Percentiles rank a stretch among this genome's conserved stretches.
Evolutionary conservation across 306 rosid species (phyloP).

Genomic region (Fragaria nilgerrensis): DNA sequence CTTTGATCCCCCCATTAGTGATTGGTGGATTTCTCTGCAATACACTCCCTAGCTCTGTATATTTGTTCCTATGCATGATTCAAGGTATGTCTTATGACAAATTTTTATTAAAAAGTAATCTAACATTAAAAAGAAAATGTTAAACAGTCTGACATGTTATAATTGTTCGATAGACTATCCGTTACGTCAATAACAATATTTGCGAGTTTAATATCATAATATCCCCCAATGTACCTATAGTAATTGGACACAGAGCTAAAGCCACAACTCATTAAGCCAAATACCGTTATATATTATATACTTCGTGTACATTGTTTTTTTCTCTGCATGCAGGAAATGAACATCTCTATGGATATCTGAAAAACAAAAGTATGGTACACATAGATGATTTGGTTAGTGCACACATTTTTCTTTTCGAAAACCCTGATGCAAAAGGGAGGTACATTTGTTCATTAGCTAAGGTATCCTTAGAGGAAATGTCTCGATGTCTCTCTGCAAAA

Average conservation of each 20-base stretch:
- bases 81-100: constrained; percentile 32
- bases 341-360: constrained; percentile 28
- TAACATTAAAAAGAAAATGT: too few relatives aligned
- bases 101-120: not conserved
- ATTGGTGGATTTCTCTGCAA: constrained; percentile 60
- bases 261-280: not conserved
- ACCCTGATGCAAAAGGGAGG: constrained; percentile 50
- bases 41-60: constrained; percentile 42
- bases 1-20: constrained; percentile 43
- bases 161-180: too few relatives aligned
- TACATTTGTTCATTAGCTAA: constrained; percentile 51
- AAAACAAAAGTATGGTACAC: constrained; percentile 38
- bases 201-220: not conserved
- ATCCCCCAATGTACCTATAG: not conserved
- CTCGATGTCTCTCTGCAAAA: constrained; percentile 33
- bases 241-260: not conserved
- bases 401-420: constrained; percentile 55
- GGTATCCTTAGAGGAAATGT: constrained; percentile 28
- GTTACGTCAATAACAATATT: not conserved
- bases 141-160: too few relatives aligned
- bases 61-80: constrained; percentile 16
- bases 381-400: constrained; percentile 61
- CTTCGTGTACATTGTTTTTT: not conserved
- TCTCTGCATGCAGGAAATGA: constrained; percentile 32
- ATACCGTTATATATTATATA: not conserved